These are phyloP conservation scores for Podila horticola DNA, from an alignment of 192 early-diverging fungal genomes.

Conservation along the genomic window DNA sequence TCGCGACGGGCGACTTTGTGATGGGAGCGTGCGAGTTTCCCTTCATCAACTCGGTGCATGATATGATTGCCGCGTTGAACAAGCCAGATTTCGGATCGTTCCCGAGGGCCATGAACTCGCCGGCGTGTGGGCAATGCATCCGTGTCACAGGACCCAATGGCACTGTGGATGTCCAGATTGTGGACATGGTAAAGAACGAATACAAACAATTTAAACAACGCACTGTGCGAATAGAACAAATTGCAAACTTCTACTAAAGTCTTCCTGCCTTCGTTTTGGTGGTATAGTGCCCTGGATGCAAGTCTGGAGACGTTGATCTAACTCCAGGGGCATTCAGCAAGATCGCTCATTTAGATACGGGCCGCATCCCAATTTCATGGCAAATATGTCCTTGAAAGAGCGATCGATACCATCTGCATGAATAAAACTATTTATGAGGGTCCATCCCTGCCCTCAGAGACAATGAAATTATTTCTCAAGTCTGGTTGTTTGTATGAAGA, in stretches of 20 bases:
- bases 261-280: not conserved
- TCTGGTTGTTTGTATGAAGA: too few relatives aligned
- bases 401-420: too few relatives aligned
- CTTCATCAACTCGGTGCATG: constrained; percentile 23
- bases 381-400: constrained; percentile 20
- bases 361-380: constrained; percentile 49
- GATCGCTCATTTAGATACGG: constrained; percentile 43
- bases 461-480: too few relatives aligned
- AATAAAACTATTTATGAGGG: too few relatives aligned
- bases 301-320: constrained; percentile 50
- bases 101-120: constrained; percentile 50
- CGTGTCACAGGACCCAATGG: constrained; percentile 60
- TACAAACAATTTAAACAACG: not conserved
- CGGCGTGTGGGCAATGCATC: constrained; percentile 64
- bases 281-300: constrained; percentile 50
- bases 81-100: constrained; percentile 60
- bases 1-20: constrained; percentile 7
- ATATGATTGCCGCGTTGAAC: constrained; percentile 50
- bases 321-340: constrained; percentile 43
- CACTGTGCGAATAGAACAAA: not conserved
- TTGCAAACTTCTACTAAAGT: not conserved
- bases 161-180: constrained; percentile 57
- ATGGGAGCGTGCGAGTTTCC: constrained; percentile 38
- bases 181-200: constrained; percentile 59
- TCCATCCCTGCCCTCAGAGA: too few relatives aligned